Evolutionary conservation across 1,284 basidiomycete species (phyloP).

Genomic region (Pseudozyma sp.): DNA sequence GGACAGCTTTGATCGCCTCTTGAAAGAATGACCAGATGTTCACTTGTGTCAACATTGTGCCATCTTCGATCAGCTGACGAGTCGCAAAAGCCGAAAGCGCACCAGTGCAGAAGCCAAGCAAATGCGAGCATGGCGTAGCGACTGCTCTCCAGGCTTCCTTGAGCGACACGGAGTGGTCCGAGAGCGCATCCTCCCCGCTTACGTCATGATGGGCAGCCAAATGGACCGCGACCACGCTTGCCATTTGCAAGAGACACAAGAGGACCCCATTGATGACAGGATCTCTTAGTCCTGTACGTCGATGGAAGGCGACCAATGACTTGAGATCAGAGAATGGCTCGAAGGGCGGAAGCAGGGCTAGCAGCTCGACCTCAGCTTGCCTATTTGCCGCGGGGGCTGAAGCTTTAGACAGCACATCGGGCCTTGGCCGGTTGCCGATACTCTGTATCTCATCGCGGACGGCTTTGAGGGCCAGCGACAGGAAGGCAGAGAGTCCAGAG

Average conservation of each 20-base stretch:
- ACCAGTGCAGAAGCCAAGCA: slow-evolving; percentile 48
- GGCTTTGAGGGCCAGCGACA: slow-evolving; percentile 31
- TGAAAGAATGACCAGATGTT: slow-evolving; percentile 29
- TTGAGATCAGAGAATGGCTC: slow-evolving; percentile 28
- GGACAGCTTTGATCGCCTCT: slow-evolving; percentile 26
- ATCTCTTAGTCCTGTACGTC: slow-evolving; percentile 20
- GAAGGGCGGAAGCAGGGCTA: slow-evolving; percentile 32
- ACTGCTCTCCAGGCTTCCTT: slow-evolving; percentile 24
- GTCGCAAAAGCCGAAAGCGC: slow-evolving; percentile 29
- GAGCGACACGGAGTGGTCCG: not conserved
- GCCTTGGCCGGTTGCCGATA: slow-evolving; percentile 17
- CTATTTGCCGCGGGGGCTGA: not conserved
- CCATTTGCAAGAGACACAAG: slow-evolving; percentile 38
- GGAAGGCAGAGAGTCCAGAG: slow-evolving; percentile 29
- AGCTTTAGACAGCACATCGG: not conserved
- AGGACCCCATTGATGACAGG: slow-evolving; percentile 46
- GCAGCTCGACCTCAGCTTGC: slow-evolving; percentile 28
- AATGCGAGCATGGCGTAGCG: slow-evolving; percentile 15
- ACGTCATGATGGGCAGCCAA: slow-evolving; percentile 5
- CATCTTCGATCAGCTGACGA: slow-evolving; percentile 12
- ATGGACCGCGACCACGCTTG: slow-evolving; percentile 28
- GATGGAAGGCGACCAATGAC: slow-evolving; percentile 31
- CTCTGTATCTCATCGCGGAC: slow-evolving; percentile 34
- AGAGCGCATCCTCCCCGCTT: not conserved
- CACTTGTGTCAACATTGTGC: not conserved